Evolutionary conservation across 1,284 basidiomycete species (phyloP), one percentile per base, ranked within the genome.

Genomic region (Pisolithus thermaeus): DNA sequence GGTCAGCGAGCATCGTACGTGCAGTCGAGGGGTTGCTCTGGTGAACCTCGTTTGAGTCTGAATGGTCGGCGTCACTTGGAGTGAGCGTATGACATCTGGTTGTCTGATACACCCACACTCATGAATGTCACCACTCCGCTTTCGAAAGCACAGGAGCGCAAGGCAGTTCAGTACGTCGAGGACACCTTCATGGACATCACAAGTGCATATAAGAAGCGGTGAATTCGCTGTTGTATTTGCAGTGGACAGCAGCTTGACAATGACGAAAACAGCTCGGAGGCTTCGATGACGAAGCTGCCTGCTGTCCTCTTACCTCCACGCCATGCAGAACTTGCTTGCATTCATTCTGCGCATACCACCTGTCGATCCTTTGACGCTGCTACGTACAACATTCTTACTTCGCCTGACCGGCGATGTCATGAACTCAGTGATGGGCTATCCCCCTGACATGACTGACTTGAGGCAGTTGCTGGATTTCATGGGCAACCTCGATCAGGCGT

Each of bases 141-240:
- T 16, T 71, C 74, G 12, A 60, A 70, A 25, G 65, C 49, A 27
- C 87, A 90, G 66, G 87, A 90, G 61, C 73, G 79, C 27, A 79
- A 77, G 52, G 69, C 86, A 0, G 67, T 83, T 7, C 76, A 78
- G 16, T 84, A 79, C 59, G 68, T 89, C 3, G 87, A 90, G 47
- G 78, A 78, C 14, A 63, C 73, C 50, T 80, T 87, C 54, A 69
- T 87, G 16, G 74, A 83, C 14, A 67, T 87, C 32, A 84, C 77
- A 23, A 69, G 84, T 22, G 77, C 79, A 38, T 86, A 75, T 69
- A 87, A 84, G 67, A 90, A 87, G 68, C 78, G 87, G 86, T 86
- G 52, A 39, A 78, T 70, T 38, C 20, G 44, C 9, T 8, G 20
- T 28, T 40, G 9, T 30, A 40, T 18, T 11, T 44, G 50, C 46